Evolutionary conservation across 192 early-diverging fungal species (phyloP), one percentile per base, ranked within the genome.

Genomic region (Coemansia sp.): DNA sequence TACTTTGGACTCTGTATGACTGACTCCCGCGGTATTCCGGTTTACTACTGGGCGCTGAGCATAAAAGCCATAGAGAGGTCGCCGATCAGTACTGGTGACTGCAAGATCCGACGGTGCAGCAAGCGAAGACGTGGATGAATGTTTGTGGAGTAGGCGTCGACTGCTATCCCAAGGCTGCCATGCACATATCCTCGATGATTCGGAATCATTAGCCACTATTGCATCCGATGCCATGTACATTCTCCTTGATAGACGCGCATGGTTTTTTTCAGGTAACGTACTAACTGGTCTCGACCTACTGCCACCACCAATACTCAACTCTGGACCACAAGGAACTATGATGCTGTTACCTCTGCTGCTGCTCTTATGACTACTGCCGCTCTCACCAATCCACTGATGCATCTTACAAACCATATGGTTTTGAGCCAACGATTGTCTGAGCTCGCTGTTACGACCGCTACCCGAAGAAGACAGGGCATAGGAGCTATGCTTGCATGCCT

Each of bases 111-210:
- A 26, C n/a, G 35, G 34, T 2, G 35, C 19, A 4, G 54, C 45
- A 5, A 41, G 36, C 0, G 55, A 46, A 9, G 55, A 48, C 5
- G 27, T 29, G 24, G 13, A 39, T 18, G 55, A 57, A 4, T 15
- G 36, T 28, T 57, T 41, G 44, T 39, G 60, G 40, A 55, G 27
- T 9, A 37, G 46, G 11, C 46, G 38, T 23, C 46, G 42, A 25
- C 46, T 63, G 53, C 52, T 55, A 27, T 47, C 53, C 47, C 48
- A 59, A 4, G 53, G 53, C 13, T 34, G 60, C 26, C 20, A 24
- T n/a, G 46, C 17, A 0, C 13, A 40, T 22, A 46, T 36, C 53
- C 39, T 18, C 20, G 41, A 48, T 17, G 27, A 46, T 20, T 55
- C 32, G 13, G 43, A 53, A 29, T 53, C 51, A 15, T 42, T 53